Conservation (phyloP, 169 alveolate genomes). For the Cryptosporidium sp. region DNA sequence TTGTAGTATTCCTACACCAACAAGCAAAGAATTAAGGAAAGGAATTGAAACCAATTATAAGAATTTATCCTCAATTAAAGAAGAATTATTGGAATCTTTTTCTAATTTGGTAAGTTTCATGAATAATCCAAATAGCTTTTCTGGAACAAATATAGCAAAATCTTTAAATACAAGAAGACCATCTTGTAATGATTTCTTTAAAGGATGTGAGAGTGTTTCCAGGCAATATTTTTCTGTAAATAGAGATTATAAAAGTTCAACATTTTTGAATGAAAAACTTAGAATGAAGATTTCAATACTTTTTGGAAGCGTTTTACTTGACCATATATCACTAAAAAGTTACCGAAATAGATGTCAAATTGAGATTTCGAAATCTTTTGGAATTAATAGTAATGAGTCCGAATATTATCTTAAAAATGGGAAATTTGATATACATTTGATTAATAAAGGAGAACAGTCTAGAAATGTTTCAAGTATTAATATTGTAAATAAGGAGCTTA, state of each 20-base stretch:
- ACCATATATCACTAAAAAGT: constrained; percentile 61
- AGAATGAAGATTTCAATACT: constrained; percentile 32
- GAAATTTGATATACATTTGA: constrained; percentile 76
- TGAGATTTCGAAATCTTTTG: constrained; percentile 39
- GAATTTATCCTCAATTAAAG: background rate
- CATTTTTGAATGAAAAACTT: constrained; percentile 3
- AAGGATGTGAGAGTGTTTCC: constrained; percentile 27
- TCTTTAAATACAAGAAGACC: constrained; percentile 23
- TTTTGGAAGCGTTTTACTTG: constrained; percentile 8
- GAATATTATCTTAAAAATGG: constrained; percentile 71
- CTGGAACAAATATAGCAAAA: background rate
- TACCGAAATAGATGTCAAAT: constrained; percentile 50
- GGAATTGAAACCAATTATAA: constrained; percentile 12
- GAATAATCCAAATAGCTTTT: background rate
- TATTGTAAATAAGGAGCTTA: constrained; percentile 67
- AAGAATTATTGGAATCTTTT: constrained; percentile 14
- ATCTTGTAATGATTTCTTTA: constrained; percentile 38
- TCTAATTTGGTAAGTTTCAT: background rate
- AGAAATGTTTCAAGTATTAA: constrained; percentile 36
- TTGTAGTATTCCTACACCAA: constrained; percentile 26
- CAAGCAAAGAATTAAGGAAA: constrained; percentile 11
- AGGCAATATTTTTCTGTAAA: background rate
- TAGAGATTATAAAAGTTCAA: background rate
- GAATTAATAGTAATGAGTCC: constrained; percentile 10
- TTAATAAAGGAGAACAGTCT: constrained; percentile 28